These are phyloP conservation scores for Entomophthora muscae DNA, from an alignment of 371 early-diverging fungal species.

Conservation along the genomic window DNA sequence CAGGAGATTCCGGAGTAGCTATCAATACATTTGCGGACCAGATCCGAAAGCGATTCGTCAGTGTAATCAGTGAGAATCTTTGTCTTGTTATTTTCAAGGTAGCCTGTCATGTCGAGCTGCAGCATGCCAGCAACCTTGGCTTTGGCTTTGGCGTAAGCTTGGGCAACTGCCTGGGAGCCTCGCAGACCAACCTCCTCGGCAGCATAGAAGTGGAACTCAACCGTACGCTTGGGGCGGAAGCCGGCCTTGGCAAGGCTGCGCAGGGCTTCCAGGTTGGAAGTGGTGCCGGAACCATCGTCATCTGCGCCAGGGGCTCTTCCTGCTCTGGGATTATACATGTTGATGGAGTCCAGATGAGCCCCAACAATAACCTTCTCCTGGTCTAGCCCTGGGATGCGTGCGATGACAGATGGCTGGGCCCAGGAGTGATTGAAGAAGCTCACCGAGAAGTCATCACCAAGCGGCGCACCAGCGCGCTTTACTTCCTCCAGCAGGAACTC, in stretches of 20 bases:
- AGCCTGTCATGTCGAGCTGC: slow-evolving; percentile 70
- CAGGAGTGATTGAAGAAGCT: slow-evolving; percentile 54
- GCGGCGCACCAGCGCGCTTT: background rate
- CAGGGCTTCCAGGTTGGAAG: slow-evolving; percentile 75
- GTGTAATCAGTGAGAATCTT: slow-evolving; percentile 69
- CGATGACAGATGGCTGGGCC: slow-evolving; percentile 37
- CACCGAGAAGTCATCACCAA: slow-evolving; percentile 29
- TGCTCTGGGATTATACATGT: slow-evolving; percentile 56
- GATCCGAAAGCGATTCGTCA: slow-evolving; percentile 39
- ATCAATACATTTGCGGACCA: slow-evolving; percentile 29
- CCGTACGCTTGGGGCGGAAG: slow-evolving; percentile 63
- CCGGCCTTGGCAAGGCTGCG: slow-evolving; percentile 42
- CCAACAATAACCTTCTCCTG: slow-evolving; percentile 60
- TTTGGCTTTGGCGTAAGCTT: slow-evolving; percentile 32
- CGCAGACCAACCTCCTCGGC: slow-evolving; percentile 76
- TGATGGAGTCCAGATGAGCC: slow-evolving; percentile 85
- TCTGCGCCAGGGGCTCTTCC: slow-evolving; percentile 70
- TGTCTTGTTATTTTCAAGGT: slow-evolving; percentile 38
- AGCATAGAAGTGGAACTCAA: slow-evolving; percentile 94
- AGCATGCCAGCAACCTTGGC: slow-evolving; percentile 53
- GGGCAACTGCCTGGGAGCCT: slow-evolving; percentile 73
- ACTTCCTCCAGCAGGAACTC: background rate
- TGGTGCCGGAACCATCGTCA: slow-evolving; percentile 82
- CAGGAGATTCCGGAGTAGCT: slow-evolving; percentile 11
- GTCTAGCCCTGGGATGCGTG: slow-evolving; percentile 45